Evolutionary conservation across 768 basidiomycete species (phyloP).

Genomic region (Xanthoconium stramineum): DNA sequence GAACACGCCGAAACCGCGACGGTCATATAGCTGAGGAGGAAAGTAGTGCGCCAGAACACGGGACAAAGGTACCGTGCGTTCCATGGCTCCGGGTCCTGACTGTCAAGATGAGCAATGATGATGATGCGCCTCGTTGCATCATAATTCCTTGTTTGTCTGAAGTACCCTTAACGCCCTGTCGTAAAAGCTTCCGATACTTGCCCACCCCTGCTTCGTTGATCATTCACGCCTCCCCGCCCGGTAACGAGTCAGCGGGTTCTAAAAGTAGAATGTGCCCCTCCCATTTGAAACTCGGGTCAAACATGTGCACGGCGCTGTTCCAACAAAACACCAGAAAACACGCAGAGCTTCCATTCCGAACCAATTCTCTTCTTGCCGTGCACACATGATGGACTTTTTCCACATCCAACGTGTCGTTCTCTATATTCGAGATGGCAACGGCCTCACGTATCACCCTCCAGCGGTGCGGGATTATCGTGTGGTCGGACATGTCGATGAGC

Average conservation of each 20-base stretch:
- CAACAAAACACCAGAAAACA: background rate
- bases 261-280: background rate
- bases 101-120: background rate
- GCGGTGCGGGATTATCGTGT: background rate
- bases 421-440: background rate
- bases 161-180: background rate
- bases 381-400: background rate
- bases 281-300: conserved; percentile 11
- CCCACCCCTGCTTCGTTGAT: conserved; percentile 9
- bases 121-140: conserved; percentile 18
- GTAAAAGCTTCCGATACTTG: background rate
- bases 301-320: background rate
- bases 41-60: conserved; percentile 1
- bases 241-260: background rate
- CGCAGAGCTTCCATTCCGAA: background rate
- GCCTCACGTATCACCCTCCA: background rate
- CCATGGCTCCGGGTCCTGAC: background rate
- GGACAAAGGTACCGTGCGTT: conserved; percentile 7
- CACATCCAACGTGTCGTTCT: background rate
- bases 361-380: background rate
- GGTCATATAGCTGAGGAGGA: background rate
- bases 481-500: background rate
- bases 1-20: background rate
- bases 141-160: background rate
- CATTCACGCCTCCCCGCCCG: conserved; percentile 6